phyloP scores from a whole-genome alignment of 192 early-diverging fungal species.

The Oehlia diaphana region DNA sequence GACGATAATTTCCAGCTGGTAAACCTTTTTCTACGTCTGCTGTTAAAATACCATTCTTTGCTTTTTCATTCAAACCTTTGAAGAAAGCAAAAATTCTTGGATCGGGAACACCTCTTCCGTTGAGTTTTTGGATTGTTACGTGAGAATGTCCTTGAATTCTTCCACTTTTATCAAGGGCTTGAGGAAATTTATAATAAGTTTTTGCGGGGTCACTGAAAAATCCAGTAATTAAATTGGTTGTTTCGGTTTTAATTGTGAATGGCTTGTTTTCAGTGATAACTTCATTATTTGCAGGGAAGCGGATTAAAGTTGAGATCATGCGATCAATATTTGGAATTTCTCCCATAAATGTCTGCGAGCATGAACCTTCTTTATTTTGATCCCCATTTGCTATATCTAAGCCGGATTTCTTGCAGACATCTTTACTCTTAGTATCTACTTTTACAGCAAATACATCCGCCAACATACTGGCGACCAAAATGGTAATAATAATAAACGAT shows the following conservation, averaged over 20 bases:
- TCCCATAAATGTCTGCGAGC: background rate
- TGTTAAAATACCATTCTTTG: background rate
- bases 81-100: background rate
- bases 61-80: background rate
- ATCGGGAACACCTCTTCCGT: background rate
- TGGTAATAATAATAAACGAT: too few species aligned
- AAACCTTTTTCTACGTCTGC: background rate
- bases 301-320: background rate
- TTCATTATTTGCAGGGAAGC: background rate
- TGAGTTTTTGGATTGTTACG: conserved; percentile 6
- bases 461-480: too few species aligned
- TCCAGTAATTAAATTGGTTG: background rate
- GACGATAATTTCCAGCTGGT: too few species aligned
- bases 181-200: background rate
- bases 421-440: too few species aligned
- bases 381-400: background rate
- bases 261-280: background rate
- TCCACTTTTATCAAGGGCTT: background rate
- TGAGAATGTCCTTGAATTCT: background rate
- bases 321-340: background rate
- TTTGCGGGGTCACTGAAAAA: background rate
- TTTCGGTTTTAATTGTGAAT: background rate
- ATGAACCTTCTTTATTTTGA: background rate
- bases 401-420: too few species aligned
- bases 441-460: too few species aligned